Conservation (phyloP, 1,139 yeast species). For the Sugiyamaella grinbergsii region DNA sequence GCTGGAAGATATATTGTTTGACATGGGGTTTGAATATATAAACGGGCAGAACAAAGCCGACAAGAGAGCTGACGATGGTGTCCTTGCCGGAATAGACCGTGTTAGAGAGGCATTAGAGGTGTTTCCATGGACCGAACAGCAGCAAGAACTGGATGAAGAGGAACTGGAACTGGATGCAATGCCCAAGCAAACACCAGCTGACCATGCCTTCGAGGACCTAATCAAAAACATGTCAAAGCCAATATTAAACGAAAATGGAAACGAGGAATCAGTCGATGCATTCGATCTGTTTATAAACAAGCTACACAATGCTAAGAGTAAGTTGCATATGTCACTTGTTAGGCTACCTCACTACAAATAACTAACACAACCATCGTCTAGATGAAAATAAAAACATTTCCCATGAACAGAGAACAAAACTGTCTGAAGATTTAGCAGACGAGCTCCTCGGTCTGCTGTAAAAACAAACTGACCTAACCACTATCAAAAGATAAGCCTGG, state of each 20-base stretch:
- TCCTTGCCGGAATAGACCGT: conserved; percentile 32
- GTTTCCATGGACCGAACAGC: conserved; percentile 29
- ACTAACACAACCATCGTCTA: conserved; percentile 9
- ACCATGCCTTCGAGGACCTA: conserved; percentile 16
- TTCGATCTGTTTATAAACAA: conserved; percentile 34
- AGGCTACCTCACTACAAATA: background rate
- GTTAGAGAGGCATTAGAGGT: conserved; percentile 38
- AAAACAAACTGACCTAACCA: background rate
- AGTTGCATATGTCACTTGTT: too few relatives aligned
- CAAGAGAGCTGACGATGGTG: conserved; percentile 17
- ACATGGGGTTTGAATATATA: conserved; percentile 38
- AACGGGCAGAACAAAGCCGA: conserved; percentile 25
- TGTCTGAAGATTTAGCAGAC: conserved; percentile 37
- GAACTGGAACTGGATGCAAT: background rate
- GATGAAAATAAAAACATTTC: conserved; percentile 26
- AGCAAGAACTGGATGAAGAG: conserved; percentile 5
- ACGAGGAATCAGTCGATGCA: conserved; percentile 32
- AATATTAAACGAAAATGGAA: conserved; percentile 16
- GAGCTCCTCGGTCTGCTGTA: conserved; percentile 32
- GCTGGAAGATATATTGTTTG: conserved; percentile 30
- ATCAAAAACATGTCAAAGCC: conserved; percentile 23
- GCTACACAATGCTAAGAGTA: conserved; percentile 31
- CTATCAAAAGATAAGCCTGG: conserved; percentile 1
- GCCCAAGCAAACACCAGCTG: conserved; percentile 9
- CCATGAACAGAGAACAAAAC: conserved; percentile 33